Conservation (phyloP, 2,329 filamentous ascomycete species). For the Alternaria tenuissima region DNA sequence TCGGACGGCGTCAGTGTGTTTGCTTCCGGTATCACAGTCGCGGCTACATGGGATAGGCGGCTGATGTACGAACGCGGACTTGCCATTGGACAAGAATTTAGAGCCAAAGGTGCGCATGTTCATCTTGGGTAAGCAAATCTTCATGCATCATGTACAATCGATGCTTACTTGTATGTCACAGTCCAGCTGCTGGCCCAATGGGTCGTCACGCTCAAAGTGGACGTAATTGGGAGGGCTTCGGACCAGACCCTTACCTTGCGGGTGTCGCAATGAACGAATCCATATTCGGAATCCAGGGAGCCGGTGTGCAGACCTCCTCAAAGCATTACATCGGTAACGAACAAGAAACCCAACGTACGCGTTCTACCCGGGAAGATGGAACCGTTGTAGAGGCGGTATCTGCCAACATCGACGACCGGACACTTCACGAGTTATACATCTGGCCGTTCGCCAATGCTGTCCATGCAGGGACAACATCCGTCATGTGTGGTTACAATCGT, state of each 20-base stretch:
- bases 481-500: slow-evolving; percentile 62
- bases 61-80: slow-evolving; percentile 44
- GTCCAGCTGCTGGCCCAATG: slow-evolving; percentile 59
- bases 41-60: slow-evolving; percentile 51
- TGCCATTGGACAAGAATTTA: slow-evolving; percentile 44
- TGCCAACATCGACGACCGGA: slow-evolving; percentile 61
- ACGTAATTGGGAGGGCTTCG: slow-evolving; percentile 57
- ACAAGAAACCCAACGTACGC: slow-evolving; percentile 61
- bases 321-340: slow-evolving; percentile 69
- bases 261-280: slow-evolving; percentile 51
- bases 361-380: slow-evolving; percentile 35
- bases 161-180: too few species aligned
- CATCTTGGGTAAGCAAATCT: too few species aligned
- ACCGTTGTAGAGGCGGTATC: slow-evolving; percentile 64
- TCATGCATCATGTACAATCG: fast-evolving
- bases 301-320: slow-evolving; percentile 52
- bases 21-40: slow-evolving; percentile 49
- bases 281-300: slow-evolving; percentile 50
- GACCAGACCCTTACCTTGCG: slow-evolving; percentile 54
- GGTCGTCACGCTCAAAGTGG: slow-evolving; percentile 51
- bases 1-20: slow-evolving; percentile 46
- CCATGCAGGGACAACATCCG: slow-evolving; percentile 62
- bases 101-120: slow-evolving; percentile 38
- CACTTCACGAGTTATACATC: slow-evolving; percentile 60
- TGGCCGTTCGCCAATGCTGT: slow-evolving; percentile 72